phyloP scores from a whole-genome alignment of 2,329 filamentous ascomycete species.

The Bisporella sp. region DNA sequence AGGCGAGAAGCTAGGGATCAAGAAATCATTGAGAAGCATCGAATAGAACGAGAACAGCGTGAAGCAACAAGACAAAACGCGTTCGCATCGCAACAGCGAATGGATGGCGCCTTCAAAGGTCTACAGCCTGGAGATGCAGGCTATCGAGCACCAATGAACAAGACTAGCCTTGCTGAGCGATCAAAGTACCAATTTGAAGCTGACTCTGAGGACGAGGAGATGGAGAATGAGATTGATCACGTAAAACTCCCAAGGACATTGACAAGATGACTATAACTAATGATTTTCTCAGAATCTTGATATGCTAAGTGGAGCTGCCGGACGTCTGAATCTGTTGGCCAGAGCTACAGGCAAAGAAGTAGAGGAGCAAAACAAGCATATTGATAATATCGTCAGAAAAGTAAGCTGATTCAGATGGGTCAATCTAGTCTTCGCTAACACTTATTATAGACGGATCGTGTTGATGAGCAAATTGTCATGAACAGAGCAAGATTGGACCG shows the following conservation, averaged over 20 bases:
- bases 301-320: slow-evolving; percentile 52
- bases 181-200: slow-evolving; percentile 72
- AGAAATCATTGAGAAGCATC: slow-evolving; percentile 61
- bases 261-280: not conserved
- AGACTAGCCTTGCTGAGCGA: slow-evolving; percentile 47
- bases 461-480: slow-evolving; percentile 75
- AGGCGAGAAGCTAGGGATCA: slow-evolving; percentile 59
- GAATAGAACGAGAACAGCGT: slow-evolving; percentile 56
- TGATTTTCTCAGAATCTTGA: slow-evolving; percentile 43
- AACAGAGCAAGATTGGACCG: slow-evolving; percentile 51
- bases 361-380: slow-evolving; percentile 68
- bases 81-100: slow-evolving; percentile 43
- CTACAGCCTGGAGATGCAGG: slow-evolving; percentile 29
- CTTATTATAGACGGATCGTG: slow-evolving; percentile 61
- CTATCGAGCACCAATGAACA: slow-evolving; percentile 19
- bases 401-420: slow-evolving; percentile 36
- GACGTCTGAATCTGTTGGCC: slow-evolving; percentile 66
- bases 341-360: slow-evolving; percentile 69
- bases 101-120: slow-evolving; percentile 44
- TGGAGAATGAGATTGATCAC: slow-evolving; percentile 65
- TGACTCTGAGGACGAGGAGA: slow-evolving; percentile 35
- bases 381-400: slow-evolving; percentile 74
- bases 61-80: slow-evolving; percentile 54
- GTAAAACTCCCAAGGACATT: not conserved
- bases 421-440: slow-evolving; percentile 23